Evolutionary conservation across 306 rosid genomes (phyloP).

Genomic region (Lathyrus oleraceus): DNA sequence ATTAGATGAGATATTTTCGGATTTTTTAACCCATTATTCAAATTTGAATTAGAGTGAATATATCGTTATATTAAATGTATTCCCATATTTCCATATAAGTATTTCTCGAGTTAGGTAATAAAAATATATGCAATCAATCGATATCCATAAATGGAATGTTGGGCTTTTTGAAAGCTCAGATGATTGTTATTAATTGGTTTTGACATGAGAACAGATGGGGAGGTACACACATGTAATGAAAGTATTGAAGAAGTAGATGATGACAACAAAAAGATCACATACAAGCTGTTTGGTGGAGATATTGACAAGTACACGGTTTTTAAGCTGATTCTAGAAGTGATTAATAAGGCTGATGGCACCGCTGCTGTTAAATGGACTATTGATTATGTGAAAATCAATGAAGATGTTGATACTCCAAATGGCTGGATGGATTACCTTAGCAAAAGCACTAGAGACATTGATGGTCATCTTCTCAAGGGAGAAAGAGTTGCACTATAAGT

Average conservation of each 20-base stretch:
- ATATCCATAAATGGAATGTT: too few species aligned
- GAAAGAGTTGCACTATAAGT: background rate
- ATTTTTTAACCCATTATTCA: too few species aligned
- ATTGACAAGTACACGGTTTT: background rate
- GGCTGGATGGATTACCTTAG: background rate
- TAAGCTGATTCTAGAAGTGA: background rate
- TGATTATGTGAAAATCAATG: slow-evolving; percentile 35
- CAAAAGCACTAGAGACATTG: slow-evolving; percentile 25
- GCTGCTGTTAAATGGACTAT: slow-evolving; percentile 22
- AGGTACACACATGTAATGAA: slow-evolving; percentile 8
- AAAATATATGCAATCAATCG: too few species aligned
- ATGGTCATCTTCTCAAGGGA: slow-evolving; percentile 33
- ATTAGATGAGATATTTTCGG: too few species aligned
- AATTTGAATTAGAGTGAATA: too few species aligned
- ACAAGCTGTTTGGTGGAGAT: slow-evolving; percentile 10
- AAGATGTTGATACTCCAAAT: slow-evolving; percentile 33
- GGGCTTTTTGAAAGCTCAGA: too few species aligned
- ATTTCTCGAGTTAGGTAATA: too few species aligned
- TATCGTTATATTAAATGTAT: too few species aligned
- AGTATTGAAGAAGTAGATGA: slow-evolving; percentile 13
- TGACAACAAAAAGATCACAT: background rate
- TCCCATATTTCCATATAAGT: too few species aligned
- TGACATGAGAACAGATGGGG: background rate
- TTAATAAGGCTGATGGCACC: background rate
- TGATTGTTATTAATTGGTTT: background rate